Conservation (phyloP, 768 basidiomycete species). For the Pulveroboletus sp. region DNA sequence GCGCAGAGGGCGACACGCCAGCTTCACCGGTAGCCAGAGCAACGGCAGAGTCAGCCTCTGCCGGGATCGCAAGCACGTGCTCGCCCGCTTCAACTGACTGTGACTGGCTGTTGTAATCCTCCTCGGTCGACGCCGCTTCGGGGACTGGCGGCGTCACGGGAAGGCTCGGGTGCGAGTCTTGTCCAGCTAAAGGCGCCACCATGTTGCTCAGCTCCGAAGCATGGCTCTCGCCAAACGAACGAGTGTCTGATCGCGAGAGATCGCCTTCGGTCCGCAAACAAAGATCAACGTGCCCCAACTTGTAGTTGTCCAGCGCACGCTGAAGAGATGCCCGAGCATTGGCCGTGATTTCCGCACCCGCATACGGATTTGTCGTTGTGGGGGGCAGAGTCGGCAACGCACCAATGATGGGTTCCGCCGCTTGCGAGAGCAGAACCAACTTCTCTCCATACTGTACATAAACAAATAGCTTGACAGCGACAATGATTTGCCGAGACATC, state of each 20-base stretch:
- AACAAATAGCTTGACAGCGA: conserved; percentile 1
- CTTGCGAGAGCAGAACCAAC: conserved; percentile 67
- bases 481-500: conserved; percentile 1
- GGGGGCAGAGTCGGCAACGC: conserved; percentile 70
- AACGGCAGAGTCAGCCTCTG: conserved; percentile 31
- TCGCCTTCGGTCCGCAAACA: conserved; percentile 44
- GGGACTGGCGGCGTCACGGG: conserved; percentile 41
- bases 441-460: conserved; percentile 71
- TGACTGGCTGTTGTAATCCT: conserved; percentile 1
- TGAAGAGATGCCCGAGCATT: conserved; percentile 71
- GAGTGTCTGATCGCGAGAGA: conserved; percentile 65
- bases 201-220: conserved; percentile 66
- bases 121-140: conserved; percentile 11
- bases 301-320: conserved; percentile 73
- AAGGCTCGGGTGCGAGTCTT: conserved; percentile 31
- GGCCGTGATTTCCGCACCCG: conserved; percentile 58
- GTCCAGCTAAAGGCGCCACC: conserved; percentile 27
- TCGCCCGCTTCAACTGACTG: conserved; percentile 14
- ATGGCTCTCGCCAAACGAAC: conserved; percentile 83
- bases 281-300: conserved; percentile 58
- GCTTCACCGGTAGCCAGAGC: conserved; percentile 36
- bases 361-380: conserved; percentile 48
- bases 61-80: conserved; percentile 17
- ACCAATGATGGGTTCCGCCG: conserved; percentile 54
- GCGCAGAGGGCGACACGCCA: conserved; percentile 65